Conservation (phyloP, 148 eudicot genomes). For the Amaranthus hypochondriacus region DNA sequence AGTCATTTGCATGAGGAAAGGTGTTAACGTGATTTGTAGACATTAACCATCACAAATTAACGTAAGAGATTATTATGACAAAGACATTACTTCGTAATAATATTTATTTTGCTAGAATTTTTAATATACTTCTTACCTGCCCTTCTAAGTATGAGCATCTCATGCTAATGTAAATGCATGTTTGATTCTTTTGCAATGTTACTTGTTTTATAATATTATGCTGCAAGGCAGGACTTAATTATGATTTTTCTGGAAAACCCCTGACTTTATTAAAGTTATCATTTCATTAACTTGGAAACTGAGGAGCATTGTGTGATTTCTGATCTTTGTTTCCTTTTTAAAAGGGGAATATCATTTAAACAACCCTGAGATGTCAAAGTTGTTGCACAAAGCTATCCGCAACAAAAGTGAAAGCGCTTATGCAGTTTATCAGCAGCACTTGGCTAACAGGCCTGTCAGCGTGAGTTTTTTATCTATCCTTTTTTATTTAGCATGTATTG, state of each 20-base stretch:
- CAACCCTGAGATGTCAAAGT: constrained; percentile 98
- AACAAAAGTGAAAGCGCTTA: constrained; percentile 93
- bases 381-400: constrained; percentile 97
- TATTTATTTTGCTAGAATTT: neutral
- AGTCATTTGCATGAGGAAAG: too few relatives aligned
- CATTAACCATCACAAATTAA: too few relatives aligned
- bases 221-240: neutral
- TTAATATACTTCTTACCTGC: neutral
- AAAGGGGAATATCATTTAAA: constrained; percentile 92
- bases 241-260: too few relatives aligned
- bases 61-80: too few relatives aligned
- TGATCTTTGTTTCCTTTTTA: constrained; percentile 12
- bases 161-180: neutral
- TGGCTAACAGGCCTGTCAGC: constrained; percentile 93
- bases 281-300: neutral
- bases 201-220: constrained; percentile 3
- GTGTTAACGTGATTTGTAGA: too few relatives aligned
- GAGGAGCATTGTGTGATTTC: constrained; percentile 8
- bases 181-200: neutral
- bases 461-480: constrained; percentile 43
- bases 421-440: constrained; percentile 95
- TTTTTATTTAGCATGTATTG: neutral
- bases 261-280: constrained; percentile 3
- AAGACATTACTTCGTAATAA: neutral
- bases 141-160: neutral